Evolutionary conservation across 2,329 filamentous ascomycete species (phyloP), one percentile per base, ranked within the genome.

Genomic region (Sporothrix luriei): DNA sequence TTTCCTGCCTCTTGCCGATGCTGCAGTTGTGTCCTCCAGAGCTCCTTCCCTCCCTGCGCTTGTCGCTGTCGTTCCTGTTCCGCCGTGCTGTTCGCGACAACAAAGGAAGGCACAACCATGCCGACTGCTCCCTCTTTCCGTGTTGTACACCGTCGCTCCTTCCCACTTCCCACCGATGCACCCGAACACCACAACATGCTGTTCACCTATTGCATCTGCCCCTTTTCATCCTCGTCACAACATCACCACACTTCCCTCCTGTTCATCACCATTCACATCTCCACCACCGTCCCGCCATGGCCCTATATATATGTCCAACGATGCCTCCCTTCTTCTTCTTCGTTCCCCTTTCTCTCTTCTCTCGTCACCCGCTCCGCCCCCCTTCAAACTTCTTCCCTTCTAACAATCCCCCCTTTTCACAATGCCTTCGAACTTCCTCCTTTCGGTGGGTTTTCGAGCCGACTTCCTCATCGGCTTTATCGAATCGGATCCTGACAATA

Each of bases 381-480:
- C 49, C 46, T 29, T 4, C 11, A 43, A 43, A 4, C 11, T 29
- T 66, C 64, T 52, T 66, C 64, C 46, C 29, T 21, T 26, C 62
- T 21, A 49, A 11, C 7, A 9, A n/a, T 29, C 13, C 29, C 14
- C n/a, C 6, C n/a, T 2, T 5, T n/a, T 26, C 24, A 65, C 21
- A 5, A 64, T 64, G 59, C 40, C 40, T 2, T 3, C n/a, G 40
- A 43, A 33, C 57, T 3, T 46, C 40, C 40, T 51, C 46, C 62
- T 40, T 4, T 40, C 49, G 33, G 48, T 55, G 24, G 49, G 64
- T 1, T 66, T 66, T 24, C 48, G 51, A 19, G 29, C 33, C 48
- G 64, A 66, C 2, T 66, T 66, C 9, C 64, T 66, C n/a, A 43
- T 66, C 29, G 64, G 64, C 19, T 66, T 66, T 51, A 7, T 1